These are phyloP conservation scores for Suillus ampliporus DNA, from an alignment of 768 basidiomycete genomes.

Conservation along the genomic window DNA sequence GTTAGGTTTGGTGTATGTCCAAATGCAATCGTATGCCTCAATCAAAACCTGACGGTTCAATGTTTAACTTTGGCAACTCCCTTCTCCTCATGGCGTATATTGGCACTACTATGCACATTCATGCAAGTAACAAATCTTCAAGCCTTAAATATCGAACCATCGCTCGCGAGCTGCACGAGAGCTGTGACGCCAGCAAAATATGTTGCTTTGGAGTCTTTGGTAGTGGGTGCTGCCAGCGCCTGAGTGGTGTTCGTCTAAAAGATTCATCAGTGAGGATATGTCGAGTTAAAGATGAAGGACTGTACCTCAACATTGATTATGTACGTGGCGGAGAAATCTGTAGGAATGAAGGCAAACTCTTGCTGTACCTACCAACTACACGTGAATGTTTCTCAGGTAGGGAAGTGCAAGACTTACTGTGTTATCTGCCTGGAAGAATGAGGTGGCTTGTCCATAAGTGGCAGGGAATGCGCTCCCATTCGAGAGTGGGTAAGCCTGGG, in stretches of 20 bases:
- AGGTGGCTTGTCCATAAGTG: constrained; percentile 68
- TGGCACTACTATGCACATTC: too few relatives aligned
- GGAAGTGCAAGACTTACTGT: constrained; percentile 46
- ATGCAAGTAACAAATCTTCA: too few relatives aligned
- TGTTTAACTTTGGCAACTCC: too few relatives aligned
- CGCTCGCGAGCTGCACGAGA: constrained; percentile 71
- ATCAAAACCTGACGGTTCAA: too few relatives aligned
- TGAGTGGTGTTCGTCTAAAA: constrained; percentile 69
- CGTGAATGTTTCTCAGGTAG: neutral
- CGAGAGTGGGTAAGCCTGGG: constrained; percentile 59
- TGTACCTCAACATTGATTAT: constrained; percentile 71
- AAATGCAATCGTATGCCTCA: neutral
- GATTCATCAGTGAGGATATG: neutral
- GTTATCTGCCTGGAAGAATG: constrained; percentile 60
- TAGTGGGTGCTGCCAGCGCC: constrained; percentile 60
- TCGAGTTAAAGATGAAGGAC: neutral
- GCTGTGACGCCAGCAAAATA: constrained; percentile 68
- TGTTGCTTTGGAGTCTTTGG: constrained; percentile 61
- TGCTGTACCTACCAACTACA: constrained; percentile 57
- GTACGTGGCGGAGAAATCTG: constrained; percentile 74
- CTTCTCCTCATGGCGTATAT: too few relatives aligned
- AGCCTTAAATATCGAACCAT: constrained; percentile 44
- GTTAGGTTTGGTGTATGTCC: neutral
- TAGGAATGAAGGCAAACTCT: constrained; percentile 79
- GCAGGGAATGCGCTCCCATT: constrained; percentile 65